Evolutionary conservation across 2,329 filamentous ascomycete genomes (phyloP), one percentile per base, ranked within the genome.

Genomic region (Madurella mycetomatis): DNA sequence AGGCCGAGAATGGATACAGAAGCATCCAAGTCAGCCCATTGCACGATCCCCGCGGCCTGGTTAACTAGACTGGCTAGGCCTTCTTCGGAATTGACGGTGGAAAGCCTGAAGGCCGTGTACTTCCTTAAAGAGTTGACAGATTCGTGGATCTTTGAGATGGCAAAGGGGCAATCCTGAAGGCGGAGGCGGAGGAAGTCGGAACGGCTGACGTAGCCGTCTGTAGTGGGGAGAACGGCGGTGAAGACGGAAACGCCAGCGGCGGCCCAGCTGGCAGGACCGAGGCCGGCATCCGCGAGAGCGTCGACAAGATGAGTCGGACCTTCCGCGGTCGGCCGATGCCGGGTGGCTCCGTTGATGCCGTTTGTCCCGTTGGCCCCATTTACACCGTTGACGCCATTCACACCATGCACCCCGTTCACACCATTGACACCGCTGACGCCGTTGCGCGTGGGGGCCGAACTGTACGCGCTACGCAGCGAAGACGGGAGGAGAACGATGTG

Each of bases 141-240:
- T 17, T 59, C 55, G 9, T 55, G 51, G 5, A 60, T 52, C 9
- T 55, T 53, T n/a, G 54, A 25, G n/a, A 60, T 58, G 11, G 41
- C 30, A n/a, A 54, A 55, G 0, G 60, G 56, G 13, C 49, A 62
- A 43, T 63, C 62, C 18, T 63, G 59, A 19, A 64, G 57, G 5
- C 62, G 60, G 17, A 58, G 44, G 7, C 39, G 48, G 18, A 64
- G 41, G 32, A 64, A 62, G 51, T 60, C 58, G 9, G 59, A 58
- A 7, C 55, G 54, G 40, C 41, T 49, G 18, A 59, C 53, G 31
- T 62, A 64, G 11, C 62, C 62, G 37, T 56, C 50, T 16, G 30
- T 25, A 1, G 48, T 32, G 4, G 62, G 59, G 5, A 64, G 47
- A 18, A 64, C 53, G 45, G 58, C 45, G 0, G 62, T 63, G 45